A percentile compares a stretch with the other conserved stretches of the same genome.
Evolutionary conservation across 2,329 filamentous ascomycete genomes (phyloP).

Genomic region (Alternaria ventricosa): DNA sequence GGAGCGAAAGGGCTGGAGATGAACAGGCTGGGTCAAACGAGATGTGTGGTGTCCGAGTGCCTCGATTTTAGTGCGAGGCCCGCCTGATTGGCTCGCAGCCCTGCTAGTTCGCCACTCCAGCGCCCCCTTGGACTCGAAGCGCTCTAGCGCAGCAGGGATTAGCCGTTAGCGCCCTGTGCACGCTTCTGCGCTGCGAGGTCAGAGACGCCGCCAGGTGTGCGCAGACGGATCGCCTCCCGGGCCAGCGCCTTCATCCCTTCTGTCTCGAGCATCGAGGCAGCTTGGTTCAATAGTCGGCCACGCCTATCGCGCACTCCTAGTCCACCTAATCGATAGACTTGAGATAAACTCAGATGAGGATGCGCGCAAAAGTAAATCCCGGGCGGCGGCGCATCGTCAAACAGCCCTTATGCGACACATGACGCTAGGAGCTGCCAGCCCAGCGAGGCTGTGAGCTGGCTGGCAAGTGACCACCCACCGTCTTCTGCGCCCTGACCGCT

Average conservation of each 20-base stretch:
- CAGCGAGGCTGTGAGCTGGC: constrained; percentile 31
- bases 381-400: constrained; percentile 30
- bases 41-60: constrained; percentile 9
- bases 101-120: constrained; percentile 7
- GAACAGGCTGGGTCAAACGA: constrained; percentile 15
- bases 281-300: neutral
- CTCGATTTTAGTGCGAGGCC: neutral
- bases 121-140: neutral
- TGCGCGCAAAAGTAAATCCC: constrained; percentile 3
- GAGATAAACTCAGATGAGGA: neutral
- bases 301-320: neutral
- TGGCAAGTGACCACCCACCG: constrained; percentile 27
- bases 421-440: constrained; percentile 32
- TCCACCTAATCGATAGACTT: neutral
- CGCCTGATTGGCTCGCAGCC: neutral
- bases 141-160: constrained; percentile 5
- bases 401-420: constrained; percentile 32
- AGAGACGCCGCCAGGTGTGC: constrained; percentile 4
- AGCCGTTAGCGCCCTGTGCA: constrained; percentile 2
- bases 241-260: neutral
- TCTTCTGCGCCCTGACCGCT: constrained; percentile 31
- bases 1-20: constrained; percentile 18
- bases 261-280: neutral
- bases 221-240: constrained; percentile 5
- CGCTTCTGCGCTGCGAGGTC: constrained; percentile 9